Base-by-base conservation (phyloP, 805 yeast genomes). In the Ogataea parapolymorpha region DNA sequence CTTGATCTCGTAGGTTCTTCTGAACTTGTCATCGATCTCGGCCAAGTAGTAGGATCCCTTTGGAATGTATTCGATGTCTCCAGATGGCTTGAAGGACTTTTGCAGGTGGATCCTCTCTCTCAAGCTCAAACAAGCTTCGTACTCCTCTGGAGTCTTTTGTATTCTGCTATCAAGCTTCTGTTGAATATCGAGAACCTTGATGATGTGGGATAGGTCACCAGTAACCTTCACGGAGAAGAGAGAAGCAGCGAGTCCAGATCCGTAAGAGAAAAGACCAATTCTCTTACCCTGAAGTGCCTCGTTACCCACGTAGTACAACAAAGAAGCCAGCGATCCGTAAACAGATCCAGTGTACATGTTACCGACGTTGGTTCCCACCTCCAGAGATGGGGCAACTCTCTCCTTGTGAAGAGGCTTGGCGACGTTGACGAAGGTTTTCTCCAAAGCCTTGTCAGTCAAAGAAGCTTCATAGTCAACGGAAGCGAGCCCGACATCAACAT, bases 271-370 rank as follows among this genome's bases (percentile, higher is more conserved):
- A 56, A 90, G 63, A 55, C 96, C 95, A 59, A 93, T 74, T 66
- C 96, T 80, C 74, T 89, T 87, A 56, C 77, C 77, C 65, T 82
- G 88, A 55, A 91, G 75, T 40, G 75, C 68, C 33, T 82, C 93
- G 41, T 77, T 74, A 32, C 87, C 90, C 48, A 83, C 84, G 61
- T 73, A 85, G 61, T 75, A 79, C 55, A 93, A 72, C 51, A 88
- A 70, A 11, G 98, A 91, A 24, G 91, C 75, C 45, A 93, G 75
- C 6, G 96, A 78, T 26, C 95, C 82, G 77, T 85, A 93, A 35
- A 88, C 80, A 26, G 96, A 86, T 50, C 90, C 98, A 32, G 98
- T 87, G 77, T 93, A 93, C 86, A 90, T 85, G 77, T 93, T 93
- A 70, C 99, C 99, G 49, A 95, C 88, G 70, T 91, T 91, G 49